A percentile compares a stretch with the other conserved stretches of the same genome.
Evolutionary conservation across 2,329 filamentous ascomycete species (phyloP).

Genomic region (Biscogniauxia mediterranea): DNA sequence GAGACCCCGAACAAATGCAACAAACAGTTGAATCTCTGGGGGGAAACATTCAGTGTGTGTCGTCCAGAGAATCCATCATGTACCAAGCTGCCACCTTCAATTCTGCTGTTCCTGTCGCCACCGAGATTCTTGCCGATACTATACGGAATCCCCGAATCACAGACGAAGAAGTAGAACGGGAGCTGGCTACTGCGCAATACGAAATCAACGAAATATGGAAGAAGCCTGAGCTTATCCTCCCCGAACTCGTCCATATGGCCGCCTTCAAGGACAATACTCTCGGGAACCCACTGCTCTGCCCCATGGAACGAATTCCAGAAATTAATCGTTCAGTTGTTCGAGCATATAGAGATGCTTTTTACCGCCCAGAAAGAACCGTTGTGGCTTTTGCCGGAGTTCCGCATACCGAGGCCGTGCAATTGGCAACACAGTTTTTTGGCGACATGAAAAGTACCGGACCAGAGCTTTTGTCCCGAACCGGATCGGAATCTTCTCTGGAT

Average conservation of each 20-base stretch:
- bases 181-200: constrained; percentile 88
- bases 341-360: constrained; percentile 80
- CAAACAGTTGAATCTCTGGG: constrained; percentile 85
- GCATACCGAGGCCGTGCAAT: constrained; percentile 73
- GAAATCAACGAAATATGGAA: constrained; percentile 98
- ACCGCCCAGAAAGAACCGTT: constrained; percentile 85
- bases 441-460: constrained; percentile 68
- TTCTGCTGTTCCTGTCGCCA: constrained; percentile 77
- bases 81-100: constrained; percentile 99
- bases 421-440: constrained; percentile 85
- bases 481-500: constrained; percentile 56
- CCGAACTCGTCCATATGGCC: constrained; percentile 91
- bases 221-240: constrained; percentile 93
- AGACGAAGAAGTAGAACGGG: constrained; percentile 80
- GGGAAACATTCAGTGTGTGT: constrained; percentile 96
- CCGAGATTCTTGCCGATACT: constrained; percentile 86
- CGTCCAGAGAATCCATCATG: constrained; percentile 94
- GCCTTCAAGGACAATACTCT: constrained; percentile 96
- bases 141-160: constrained; percentile 84
- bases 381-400: constrained; percentile 92
- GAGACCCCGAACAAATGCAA: constrained; percentile 79
- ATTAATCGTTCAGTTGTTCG: constrained; percentile 75
- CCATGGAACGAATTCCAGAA: constrained; percentile 71
- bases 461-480: constrained; percentile 51
- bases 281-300: constrained; percentile 89